These are phyloP conservation scores for Cyphellophora attinorum DNA, from an alignment of 2,329 filamentous ascomycete species.

Conservation along the genomic window DNA sequence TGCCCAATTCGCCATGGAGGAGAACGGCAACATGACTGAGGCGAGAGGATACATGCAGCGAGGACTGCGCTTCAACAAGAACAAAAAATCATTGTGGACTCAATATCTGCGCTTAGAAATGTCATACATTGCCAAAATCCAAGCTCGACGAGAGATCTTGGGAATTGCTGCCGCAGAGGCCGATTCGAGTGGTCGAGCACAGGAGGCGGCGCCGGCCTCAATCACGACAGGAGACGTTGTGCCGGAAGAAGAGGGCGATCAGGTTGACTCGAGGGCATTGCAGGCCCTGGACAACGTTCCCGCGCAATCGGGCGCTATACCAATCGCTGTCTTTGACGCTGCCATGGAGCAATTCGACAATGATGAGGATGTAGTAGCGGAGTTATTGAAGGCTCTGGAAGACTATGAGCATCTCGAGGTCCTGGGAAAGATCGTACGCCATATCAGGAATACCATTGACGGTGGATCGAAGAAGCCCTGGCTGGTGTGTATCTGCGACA, in stretches of 20 bases:
- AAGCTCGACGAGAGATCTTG: slow-evolving; percentile 59
- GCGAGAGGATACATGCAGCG: slow-evolving; percentile 81
- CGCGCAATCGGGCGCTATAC: slow-evolving; percentile 84
- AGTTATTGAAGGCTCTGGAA: slow-evolving; percentile 73
- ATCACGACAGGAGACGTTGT: slow-evolving; percentile 56
- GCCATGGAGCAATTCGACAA: slow-evolving; percentile 69
- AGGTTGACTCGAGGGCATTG: slow-evolving; percentile 46
- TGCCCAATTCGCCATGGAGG: slow-evolving; percentile 67
- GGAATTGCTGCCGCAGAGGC: slow-evolving; percentile 45
- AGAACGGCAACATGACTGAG: slow-evolving; percentile 75
- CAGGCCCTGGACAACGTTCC: slow-evolving; percentile 62
- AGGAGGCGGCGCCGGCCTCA: slow-evolving; percentile 25
- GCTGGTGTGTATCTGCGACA: slow-evolving; percentile 59
- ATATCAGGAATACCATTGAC: slow-evolving; percentile 59
- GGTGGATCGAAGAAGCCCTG: slow-evolving; percentile 51
- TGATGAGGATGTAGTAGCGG: slow-evolving; percentile 54
- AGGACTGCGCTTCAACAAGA: slow-evolving; percentile 80
- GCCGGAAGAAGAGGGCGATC: slow-evolving; percentile 41
- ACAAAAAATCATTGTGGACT: slow-evolving; percentile 65
- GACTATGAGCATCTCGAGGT: slow-evolving; percentile 59
- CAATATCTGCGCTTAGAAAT: slow-evolving; percentile 89
- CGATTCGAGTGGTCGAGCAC: slow-evolving; percentile 27
- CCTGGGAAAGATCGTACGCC: slow-evolving; percentile 57
- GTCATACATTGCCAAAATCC: slow-evolving; percentile 78
- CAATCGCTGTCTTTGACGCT: slow-evolving; percentile 81